Conservation (phyloP, 164 flowering plant species). For the Annona squamosa region DNA sequence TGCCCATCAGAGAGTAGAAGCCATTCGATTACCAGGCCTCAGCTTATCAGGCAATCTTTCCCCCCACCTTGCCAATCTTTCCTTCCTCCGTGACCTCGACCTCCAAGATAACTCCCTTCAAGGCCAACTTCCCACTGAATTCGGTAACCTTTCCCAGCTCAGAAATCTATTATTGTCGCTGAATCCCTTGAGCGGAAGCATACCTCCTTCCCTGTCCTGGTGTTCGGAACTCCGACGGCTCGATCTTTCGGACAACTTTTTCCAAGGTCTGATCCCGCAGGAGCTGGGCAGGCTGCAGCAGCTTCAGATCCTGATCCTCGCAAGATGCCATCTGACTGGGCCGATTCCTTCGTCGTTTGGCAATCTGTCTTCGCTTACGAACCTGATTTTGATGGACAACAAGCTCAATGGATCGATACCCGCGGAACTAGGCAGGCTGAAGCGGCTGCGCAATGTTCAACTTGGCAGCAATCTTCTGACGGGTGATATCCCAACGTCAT, state of each 20-base stretch:
- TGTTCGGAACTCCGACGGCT: slow-evolving; percentile 1
- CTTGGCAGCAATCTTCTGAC: slow-evolving; percentile 25
- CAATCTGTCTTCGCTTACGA: slow-evolving; percentile 30
- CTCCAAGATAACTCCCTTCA: slow-evolving; percentile 25
- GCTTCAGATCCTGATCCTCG: slow-evolving; percentile 27
- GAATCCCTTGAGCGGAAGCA: slow-evolving; percentile 24
- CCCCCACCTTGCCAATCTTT: slow-evolving; percentile 38
- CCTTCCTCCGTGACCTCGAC: slow-evolving; percentile 28
- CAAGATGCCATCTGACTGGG: slow-evolving; percentile 27
- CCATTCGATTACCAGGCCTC: slow-evolving; percentile 17
- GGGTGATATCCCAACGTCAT: slow-evolving; percentile 34
- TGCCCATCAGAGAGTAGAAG: slow-evolving; percentile 15
- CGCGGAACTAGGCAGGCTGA: slow-evolving; percentile 22
- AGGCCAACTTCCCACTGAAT: slow-evolving; percentile 26
- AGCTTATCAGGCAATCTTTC: slow-evolving; percentile 21
- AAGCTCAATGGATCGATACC: slow-evolving; percentile 33
- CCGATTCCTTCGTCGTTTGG: slow-evolving; percentile 30
- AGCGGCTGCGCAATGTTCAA: background rate
- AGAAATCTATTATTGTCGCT: slow-evolving; percentile 23
- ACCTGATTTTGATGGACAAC: slow-evolving; percentile 23
- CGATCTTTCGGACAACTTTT: slow-evolving; percentile 21
- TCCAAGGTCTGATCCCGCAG: slow-evolving; percentile 33
- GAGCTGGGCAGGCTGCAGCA: slow-evolving; percentile 23
- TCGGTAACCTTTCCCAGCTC: slow-evolving; percentile 25
- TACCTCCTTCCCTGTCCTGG: slow-evolving; percentile 15